phyloP scores from a whole-genome alignment of 768 basidiomycete species.

The Gymnopilus junonius region DNA sequence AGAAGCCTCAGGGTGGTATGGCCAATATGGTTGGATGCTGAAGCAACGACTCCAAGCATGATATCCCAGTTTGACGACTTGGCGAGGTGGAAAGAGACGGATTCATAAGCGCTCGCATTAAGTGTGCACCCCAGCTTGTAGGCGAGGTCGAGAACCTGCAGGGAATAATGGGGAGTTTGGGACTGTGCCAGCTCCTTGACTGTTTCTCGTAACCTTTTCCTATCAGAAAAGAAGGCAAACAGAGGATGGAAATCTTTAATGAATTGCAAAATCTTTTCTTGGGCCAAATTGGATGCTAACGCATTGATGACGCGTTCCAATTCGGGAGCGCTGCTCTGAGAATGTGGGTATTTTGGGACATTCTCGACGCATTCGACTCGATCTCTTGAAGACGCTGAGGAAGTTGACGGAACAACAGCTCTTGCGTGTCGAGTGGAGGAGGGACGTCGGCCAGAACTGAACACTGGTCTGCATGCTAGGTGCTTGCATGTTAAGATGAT shows the following conservation, averaged over 20 bases:
- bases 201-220: constrained; percentile 35
- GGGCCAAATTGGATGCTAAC: constrained; percentile 12
- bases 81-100: constrained; percentile 54
- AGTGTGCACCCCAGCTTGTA: constrained; percentile 52
- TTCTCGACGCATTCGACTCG: not conserved
- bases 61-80: constrained; percentile 50
- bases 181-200: constrained; percentile 38
- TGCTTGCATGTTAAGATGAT: constrained; percentile 24
- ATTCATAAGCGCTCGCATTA: constrained; percentile 62
- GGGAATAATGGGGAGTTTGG: constrained; percentile 41
- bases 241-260: constrained; percentile 22
- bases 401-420: not conserved
- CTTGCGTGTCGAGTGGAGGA: not conserved
- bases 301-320: constrained; percentile 16
- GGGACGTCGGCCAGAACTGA: constrained; percentile 9
- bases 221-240: constrained; percentile 30
- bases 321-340: constrained; percentile 11
- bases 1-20: constrained; percentile 59
- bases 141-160: constrained; percentile 51
- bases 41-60: constrained; percentile 50
- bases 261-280: constrained; percentile 22
- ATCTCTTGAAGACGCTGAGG: not conserved
- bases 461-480: constrained; percentile 11
- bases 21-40: constrained; percentile 54
- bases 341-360: not conserved